A percentile compares a stretch with the other conserved stretches of the same genome.
These are phyloP conservation scores for Closterium sp. DNA, from an alignment of 139 green algal species.

Conservation along the genomic window DNA sequence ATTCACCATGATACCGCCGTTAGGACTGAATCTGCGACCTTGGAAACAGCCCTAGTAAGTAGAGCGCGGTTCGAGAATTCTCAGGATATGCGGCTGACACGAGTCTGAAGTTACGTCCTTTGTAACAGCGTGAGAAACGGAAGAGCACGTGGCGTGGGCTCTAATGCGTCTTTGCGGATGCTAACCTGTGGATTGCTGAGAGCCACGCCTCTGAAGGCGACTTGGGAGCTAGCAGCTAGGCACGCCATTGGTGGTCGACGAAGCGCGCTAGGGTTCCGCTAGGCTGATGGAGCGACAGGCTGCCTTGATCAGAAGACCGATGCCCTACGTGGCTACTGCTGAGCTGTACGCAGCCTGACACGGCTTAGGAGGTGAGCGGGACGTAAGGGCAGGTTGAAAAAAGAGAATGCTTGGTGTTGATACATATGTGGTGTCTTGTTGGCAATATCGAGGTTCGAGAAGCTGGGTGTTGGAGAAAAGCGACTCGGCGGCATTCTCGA, in stretches of 20 bases:
- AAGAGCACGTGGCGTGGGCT: neutral
- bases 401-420: neutral
- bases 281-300: neutral
- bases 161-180: neutral
- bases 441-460: neutral
- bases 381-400: neutral
- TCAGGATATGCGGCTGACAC: too few species aligned
- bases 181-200: neutral
- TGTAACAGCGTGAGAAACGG: too few species aligned
- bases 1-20: neutral
- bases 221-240: neutral
- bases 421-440: too few species aligned
- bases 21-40: neutral
- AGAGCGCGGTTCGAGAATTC: too few species aligned
- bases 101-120: too few species aligned
- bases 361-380: neutral
- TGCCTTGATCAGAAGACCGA: neutral
- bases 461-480: neutral
- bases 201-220: neutral
- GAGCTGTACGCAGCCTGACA: neutral
- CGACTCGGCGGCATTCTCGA: neutral
- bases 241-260: neutral
- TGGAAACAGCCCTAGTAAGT: too few species aligned
- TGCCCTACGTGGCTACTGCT: neutral
- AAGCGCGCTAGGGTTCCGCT: neutral